Percentiles rank a stretch among this genome's conserved stretches.
phyloP scores from a whole-genome alignment of 2,329 filamentous ascomycete genomes.

The Blastomyces percursus region DNA sequence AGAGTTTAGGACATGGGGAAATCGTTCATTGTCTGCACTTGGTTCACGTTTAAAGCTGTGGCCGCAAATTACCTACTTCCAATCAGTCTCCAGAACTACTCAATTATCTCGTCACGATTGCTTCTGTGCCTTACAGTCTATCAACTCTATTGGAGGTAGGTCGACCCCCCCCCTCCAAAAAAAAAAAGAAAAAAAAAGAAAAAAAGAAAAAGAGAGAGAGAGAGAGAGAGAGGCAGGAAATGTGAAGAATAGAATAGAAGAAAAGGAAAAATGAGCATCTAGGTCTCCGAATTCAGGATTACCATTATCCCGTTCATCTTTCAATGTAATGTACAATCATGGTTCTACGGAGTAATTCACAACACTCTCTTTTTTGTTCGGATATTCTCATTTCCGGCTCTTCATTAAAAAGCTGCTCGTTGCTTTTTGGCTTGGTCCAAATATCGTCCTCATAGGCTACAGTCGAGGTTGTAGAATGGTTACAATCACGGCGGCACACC shows the following conservation, averaged over 20 bases:
- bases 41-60: neutral
- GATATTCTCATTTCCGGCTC: neutral
- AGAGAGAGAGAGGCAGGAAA: too few relatives aligned
- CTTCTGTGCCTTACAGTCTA: neutral
- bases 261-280: neutral
- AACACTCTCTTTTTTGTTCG: neutral
- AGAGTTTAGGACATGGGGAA: neutral
- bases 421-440: neutral
- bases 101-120: neutral
- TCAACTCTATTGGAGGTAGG: too few relatives aligned
- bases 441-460: neutral
- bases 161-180: too few relatives aligned
- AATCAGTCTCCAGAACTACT: neutral
- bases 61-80: neutral
- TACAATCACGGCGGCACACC: too few relatives aligned
- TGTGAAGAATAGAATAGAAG: too few relatives aligned
- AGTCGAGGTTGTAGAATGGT: neutral
- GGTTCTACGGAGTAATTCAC: neutral
- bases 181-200: too few relatives aligned
- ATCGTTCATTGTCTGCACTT: neutral
- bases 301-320: neutral
- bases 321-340: neutral
- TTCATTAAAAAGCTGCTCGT: neutral
- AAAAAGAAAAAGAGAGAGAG: too few relatives aligned
- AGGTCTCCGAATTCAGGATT: neutral